Evolutionary conservation across 345 rosid species (phyloP).

Genomic region (Populus davidiana): DNA sequence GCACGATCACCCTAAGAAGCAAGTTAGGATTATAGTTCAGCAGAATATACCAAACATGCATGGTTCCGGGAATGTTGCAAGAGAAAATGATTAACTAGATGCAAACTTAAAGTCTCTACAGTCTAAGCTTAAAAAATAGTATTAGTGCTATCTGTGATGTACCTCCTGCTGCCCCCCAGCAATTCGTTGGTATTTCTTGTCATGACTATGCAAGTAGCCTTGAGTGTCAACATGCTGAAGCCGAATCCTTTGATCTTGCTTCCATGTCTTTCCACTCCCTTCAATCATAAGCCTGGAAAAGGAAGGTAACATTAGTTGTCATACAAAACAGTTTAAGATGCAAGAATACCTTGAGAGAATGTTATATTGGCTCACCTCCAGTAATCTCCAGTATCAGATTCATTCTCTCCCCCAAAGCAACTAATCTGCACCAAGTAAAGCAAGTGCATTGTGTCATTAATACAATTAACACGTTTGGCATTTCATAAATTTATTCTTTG

Average conservation of each 20-base stretch:
- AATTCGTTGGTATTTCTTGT: conserved; percentile 91
- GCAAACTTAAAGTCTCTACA: not conserved
- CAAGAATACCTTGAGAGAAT: not conserved
- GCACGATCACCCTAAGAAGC: not conserved
- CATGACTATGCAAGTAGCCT: conserved; percentile 93
- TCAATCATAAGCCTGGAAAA: conserved; percentile 70
- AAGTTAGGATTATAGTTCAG: not conserved
- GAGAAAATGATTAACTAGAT: not conserved
- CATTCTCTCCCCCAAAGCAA: conserved; percentile 90
- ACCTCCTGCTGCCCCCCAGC: conserved; percentile 99
- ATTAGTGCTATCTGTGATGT: not conserved
- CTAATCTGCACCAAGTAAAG: conserved; percentile 57
- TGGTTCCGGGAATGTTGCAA: not conserved
- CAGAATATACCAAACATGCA: not conserved
- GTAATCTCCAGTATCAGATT: conserved; percentile 92
- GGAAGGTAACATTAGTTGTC: conserved; percentile 11
- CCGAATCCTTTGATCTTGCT: conserved; percentile 84
- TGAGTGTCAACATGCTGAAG: conserved; percentile 94
- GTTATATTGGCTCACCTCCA: conserved; percentile 63
- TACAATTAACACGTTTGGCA: not conserved
- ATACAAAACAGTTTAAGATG: not conserved
- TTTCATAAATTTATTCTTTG: not conserved
- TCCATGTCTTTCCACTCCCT: conserved; percentile 93
- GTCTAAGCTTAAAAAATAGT: not conserved
- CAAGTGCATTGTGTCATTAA: not conserved